Evolutionary conservation across 768 basidiomycete genomes (phyloP).

Genomic region (Glaciozyma martinii): DNA sequence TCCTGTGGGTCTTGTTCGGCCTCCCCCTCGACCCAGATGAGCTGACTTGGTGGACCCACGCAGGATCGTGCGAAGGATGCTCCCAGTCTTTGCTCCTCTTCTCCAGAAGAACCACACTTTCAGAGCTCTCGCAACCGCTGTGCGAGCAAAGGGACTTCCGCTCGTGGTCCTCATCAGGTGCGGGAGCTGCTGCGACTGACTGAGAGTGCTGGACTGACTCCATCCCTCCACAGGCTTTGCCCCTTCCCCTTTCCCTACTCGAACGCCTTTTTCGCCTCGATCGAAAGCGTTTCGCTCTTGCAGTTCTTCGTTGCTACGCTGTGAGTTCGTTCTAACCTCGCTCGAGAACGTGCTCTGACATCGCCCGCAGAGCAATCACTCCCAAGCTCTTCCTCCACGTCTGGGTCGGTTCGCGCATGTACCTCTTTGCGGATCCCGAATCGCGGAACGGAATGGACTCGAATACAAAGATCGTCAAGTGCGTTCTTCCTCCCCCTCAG

Average conservation of each 20-base stretch:
- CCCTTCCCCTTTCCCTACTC: slow-evolving; percentile 82
- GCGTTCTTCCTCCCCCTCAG: slow-evolving; percentile 33
- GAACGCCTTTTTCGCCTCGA: slow-evolving; percentile 60
- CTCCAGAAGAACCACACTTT: slow-evolving; percentile 16
- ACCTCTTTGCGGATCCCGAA: slow-evolving; percentile 58
- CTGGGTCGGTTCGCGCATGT: slow-evolving; percentile 69
- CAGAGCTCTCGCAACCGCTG: slow-evolving; percentile 19
- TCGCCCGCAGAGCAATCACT: slow-evolving; percentile 36
- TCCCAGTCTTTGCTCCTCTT: slow-evolving; percentile 14
- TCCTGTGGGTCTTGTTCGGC: slow-evolving; percentile 40
- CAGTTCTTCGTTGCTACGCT: slow-evolving; percentile 69
- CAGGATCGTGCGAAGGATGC: slow-evolving; percentile 7
- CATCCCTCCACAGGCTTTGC: slow-evolving; percentile 46
- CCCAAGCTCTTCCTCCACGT: slow-evolving; percentile 65
- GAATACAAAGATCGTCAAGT: slow-evolving; percentile 62
- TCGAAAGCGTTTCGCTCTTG: slow-evolving; percentile 61
- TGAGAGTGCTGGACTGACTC: not conserved
- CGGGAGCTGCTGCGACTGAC: not conserved
- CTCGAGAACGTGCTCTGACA: not conserved
- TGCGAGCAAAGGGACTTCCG: slow-evolving; percentile 60
- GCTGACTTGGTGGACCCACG: slow-evolving; percentile 46
- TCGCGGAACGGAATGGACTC: slow-evolving; percentile 63
- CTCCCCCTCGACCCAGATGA: not conserved
- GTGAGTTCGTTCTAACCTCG: not conserved
- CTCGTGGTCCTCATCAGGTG: slow-evolving; percentile 62